These are phyloP conservation scores for Acer yangbiense DNA, from an alignment of 345 rosid species.

Conservation along the genomic window DNA sequence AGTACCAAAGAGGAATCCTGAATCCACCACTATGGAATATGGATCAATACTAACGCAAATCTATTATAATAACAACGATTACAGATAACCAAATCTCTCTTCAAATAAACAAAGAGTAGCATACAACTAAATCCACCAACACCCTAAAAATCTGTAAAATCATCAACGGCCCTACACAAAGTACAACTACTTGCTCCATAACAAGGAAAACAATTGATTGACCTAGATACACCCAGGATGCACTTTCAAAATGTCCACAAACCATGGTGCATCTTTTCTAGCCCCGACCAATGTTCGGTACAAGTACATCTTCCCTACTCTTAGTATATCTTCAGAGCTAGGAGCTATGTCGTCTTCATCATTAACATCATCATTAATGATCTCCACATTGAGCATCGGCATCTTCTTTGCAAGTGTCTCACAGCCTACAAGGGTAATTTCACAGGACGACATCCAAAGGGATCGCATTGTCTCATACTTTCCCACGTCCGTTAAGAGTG, in stretches of 20 bases:
- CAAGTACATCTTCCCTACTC: constrained; percentile 79
- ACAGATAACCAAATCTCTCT: constrained; percentile 29
- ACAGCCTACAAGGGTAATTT: constrained; percentile 92
- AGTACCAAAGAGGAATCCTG: neutral
- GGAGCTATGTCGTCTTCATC: constrained; percentile 51
- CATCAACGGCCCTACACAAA: constrained; percentile 28
- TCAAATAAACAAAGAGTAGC: constrained; percentile 26
- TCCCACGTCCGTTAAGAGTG: constrained; percentile 76
- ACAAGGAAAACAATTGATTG: constrained; percentile 6
- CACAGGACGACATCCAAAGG: constrained; percentile 99
- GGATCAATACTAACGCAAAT: constrained; percentile 20
- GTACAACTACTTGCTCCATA: constrained; percentile 28
- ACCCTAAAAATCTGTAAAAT: constrained; percentile 27
- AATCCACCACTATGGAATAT: neutral
- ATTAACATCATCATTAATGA: constrained; percentile 68
- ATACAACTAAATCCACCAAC: constrained; percentile 30
- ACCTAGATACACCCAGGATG: constrained; percentile 4
- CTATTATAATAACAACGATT: constrained; percentile 25
- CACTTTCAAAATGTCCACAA: constrained; percentile 66
- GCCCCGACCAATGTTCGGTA: constrained; percentile 79
- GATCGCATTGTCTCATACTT: constrained; percentile 99
- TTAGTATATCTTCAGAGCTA: constrained; percentile 40
- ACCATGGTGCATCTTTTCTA: constrained; percentile 77
- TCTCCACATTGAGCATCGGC: constrained; percentile 85
- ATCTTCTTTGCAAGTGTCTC: constrained; percentile 62